Conservation (phyloP, 2,329 filamentous ascomycete species). For the Chaetomiaceae sp. region DNA sequence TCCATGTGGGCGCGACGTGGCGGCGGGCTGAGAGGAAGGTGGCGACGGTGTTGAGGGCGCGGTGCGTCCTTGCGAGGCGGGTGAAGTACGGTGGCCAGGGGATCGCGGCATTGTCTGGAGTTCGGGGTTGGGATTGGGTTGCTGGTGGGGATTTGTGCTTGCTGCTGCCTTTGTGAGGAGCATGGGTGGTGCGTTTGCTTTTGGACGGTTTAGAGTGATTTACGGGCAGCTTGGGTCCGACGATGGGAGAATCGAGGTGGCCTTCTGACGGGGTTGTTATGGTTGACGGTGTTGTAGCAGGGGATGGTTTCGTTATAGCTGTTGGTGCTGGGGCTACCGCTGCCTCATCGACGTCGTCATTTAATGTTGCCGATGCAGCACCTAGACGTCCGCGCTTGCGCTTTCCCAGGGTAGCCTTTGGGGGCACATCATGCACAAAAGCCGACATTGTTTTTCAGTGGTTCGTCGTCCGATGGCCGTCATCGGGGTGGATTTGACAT, state of each 20-base stretch:
- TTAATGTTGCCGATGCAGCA: neutral
- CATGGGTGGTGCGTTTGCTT: neutral
- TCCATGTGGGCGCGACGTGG: slow-evolving; percentile 84
- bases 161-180: no score
- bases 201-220: neutral
- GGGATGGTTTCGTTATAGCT: neutral
- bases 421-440: neutral
- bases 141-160: neutral
- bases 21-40: slow-evolving; percentile 94
- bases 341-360: neutral
- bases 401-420: slow-evolving; percentile 8
- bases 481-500: no score
- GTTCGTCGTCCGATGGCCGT: no score
- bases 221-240: no score
- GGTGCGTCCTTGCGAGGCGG: slow-evolving; percentile 67
- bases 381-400: slow-evolving; percentile 9
- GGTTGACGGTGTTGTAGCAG: neutral
- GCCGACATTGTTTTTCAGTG: no score
- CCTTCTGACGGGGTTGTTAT: neutral
- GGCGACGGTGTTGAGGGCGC: slow-evolving; percentile 84
- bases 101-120: no score
- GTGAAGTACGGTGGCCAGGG: slow-evolving; percentile 72
- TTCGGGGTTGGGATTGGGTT: neutral
- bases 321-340: neutral
- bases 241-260: no score